Evolutionary conservation across 1,139 yeast species (phyloP).

Genomic region (Sugiyamaella castrensis): DNA sequence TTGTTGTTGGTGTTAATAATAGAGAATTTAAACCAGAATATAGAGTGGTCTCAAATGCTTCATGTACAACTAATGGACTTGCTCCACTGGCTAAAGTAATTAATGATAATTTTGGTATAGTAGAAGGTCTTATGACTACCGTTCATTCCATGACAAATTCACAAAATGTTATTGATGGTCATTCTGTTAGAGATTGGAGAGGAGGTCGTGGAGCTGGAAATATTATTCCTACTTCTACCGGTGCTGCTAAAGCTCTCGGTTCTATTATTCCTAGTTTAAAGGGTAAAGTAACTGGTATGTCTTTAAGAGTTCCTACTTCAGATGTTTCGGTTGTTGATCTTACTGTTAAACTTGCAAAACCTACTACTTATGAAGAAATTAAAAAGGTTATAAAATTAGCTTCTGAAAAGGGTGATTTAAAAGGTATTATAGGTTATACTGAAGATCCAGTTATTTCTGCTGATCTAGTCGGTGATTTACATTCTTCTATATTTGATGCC

Average conservation of each 20-base stretch:
- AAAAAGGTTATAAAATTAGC: constrained; percentile 60
- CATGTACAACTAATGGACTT: constrained; percentile 86
- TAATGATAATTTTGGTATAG: constrained; percentile 73
- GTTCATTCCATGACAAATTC: constrained; percentile 88
- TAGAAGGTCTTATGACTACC: constrained; percentile 86
- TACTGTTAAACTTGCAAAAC: constrained; percentile 63
- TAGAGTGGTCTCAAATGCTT: constrained; percentile 74
- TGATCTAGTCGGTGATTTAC: constrained; percentile 71
- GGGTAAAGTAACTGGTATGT: constrained; percentile 86
- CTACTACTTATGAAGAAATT: constrained; percentile 72
- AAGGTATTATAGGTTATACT: constrained; percentile 78
- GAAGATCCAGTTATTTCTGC: constrained; percentile 82
- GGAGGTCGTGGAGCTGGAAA: constrained; percentile 90
- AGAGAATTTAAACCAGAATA: constrained; percentile 66
- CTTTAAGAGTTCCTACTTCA: constrained; percentile 82
- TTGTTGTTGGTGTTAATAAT: constrained; percentile 78
- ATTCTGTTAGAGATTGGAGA: constrained; percentile 92
- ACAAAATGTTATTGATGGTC: constrained; percentile 88
- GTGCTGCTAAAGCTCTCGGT: constrained; percentile 92
- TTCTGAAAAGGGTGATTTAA: constrained; percentile 56
- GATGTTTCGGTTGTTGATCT: constrained; percentile 78
- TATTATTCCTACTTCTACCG: constrained; percentile 86
- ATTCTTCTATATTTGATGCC: constrained; percentile 79
- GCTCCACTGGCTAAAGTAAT: constrained; percentile 84
- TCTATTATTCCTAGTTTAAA: constrained; percentile 80